phyloP scores from a whole-genome alignment of 2,329 filamentous ascomycete species.

The Sordariomycetes sp. region DNA sequence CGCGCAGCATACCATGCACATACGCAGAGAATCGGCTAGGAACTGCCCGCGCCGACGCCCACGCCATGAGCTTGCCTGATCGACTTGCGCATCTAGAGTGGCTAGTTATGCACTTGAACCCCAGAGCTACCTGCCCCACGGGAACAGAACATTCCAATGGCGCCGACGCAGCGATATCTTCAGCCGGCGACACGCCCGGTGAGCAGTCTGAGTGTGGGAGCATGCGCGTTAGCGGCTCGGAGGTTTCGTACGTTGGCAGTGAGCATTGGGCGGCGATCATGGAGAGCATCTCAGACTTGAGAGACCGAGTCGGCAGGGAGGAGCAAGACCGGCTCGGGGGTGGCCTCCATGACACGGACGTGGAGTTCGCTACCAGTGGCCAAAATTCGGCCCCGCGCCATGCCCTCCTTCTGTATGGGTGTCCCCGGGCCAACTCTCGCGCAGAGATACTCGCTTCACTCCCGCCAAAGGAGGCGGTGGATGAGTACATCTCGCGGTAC shows the following conservation, averaged over 20 bases:
- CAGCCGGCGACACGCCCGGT: neutral
- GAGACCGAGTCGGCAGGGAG: constrained; percentile 20
- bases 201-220: neutral
- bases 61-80: constrained; percentile 6
- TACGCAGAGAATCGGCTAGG: constrained; percentile 6
- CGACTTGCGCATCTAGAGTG: constrained; percentile 18
- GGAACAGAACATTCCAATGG: neutral
- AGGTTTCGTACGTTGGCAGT: constrained; percentile 20
- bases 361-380: neutral
- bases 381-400: neutral
- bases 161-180: neutral
- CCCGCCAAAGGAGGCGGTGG: constrained; percentile 19
- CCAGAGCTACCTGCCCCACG: neutral
- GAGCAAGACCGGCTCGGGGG: constrained; percentile 7
- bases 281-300: constrained; percentile 27
- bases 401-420: constrained; percentile 21
- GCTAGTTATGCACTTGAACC: constrained; percentile 18
- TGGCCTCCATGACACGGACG: neutral
- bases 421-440: constrained; percentile 11
- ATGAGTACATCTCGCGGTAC: constrained; percentile 22
- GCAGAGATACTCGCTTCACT: constrained; percentile 21
- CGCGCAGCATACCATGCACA: constrained; percentile 11
- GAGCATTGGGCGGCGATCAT: constrained; percentile 29
- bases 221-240: constrained; percentile 14
- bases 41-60: neutral